Evolutionary conservation across 768 basidiomycete genomes (phyloP), one percentile per base, ranked within the genome.

Genomic region (Boletus vinaceobasis): DNA sequence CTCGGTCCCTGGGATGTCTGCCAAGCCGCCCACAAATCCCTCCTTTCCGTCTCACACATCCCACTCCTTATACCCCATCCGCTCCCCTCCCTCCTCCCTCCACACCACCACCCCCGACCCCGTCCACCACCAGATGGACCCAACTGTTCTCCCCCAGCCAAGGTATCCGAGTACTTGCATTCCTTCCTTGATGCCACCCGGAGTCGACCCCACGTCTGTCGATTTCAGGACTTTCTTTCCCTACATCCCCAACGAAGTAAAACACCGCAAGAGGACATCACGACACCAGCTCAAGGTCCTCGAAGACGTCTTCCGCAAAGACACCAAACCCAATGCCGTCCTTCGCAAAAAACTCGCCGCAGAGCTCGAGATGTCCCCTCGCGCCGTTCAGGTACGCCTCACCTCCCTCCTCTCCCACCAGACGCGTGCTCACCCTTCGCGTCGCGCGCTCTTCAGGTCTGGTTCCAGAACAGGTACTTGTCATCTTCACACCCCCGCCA

Each of bases 221-320:
- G 87, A 90, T 79, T 87, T 88, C 67, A 84, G 87, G 65, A 85
- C 88, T 39, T 91, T 92, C 75, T 90, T 87, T 62, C 86, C 88
- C n/a, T 93, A 90, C 73, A 84, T 86, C 48, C 90, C 90, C 53
- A 91, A 90, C 74, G 88, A 95, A 75, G 90, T 97, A 75, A 96
- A 96, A 76, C 94, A 96, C 65, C 78, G 94, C 56, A 90, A 93
- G 64, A 79, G 96, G 49, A 98, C 96, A 0, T 91, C 93, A 31
- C 83, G 85, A 33, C 77, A 83, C 19, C 96, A 98, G 75, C 86
- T 97, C 66, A 87, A 87, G 72, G 83, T 92, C 60, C 84, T 98
- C 61, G 96, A 98, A 71, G 77, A 81, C 55, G 79, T 93, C 62
- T 98, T 96, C 73, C 84, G 83, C 63, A 78, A 81, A 61, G 93